Base-by-base conservation (phyloP, 2,329 filamentous ascomycete species). In the Gaeumannomyces sp. region DNA sequence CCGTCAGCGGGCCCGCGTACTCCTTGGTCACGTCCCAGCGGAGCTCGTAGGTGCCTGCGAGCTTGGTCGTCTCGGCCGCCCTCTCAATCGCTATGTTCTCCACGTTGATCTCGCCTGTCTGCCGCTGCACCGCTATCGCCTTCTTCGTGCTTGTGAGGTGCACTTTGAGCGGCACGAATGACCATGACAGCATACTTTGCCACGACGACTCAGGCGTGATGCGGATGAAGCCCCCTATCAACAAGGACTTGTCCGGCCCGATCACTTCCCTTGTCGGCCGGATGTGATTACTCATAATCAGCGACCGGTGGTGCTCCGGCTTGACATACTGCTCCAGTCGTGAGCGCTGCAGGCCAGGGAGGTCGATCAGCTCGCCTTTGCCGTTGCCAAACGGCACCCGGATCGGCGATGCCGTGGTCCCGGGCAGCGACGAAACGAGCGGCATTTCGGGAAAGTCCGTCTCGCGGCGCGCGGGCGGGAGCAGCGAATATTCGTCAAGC, bases 351-450 rank as follows among this genome's bases (percentile, higher is more conserved):
- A 99, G 80, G 0, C 95, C 95, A 0, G 95, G 95, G 19, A 99
- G 82, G 73, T 99, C 95, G 71, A 99, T 92, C 45, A 99, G 82
- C 75, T 99, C 96, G 65, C 95, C 95, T 71, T 87, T 90, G 29
- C 91, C 90, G 66, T 86, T 87, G 60, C 93, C 93, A 73, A 95
- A 99, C 0, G 93, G 92, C 25, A 98, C 87, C 33, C 95, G 89
- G 70, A 99, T 98, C 0, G 95, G 95, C 0, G 93, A 96, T 2
- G 93, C 95, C 1, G 95, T 99, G 0, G 95, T 99, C 13, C 96
- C 95, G 0, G 95, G 92, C 3, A 97, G 82, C 5, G 91, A 85
- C 0, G 93, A 97, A 1, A 97, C 90, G 14, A 96, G 78, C 1
- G 94, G 94, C 84, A 98, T 93, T 22, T 86, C 80, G 6, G 94